These are phyloP conservation scores for Chlamydomonas incerta DNA, from an alignment of 139 green algal species.

Conservation along the genomic window DNA sequence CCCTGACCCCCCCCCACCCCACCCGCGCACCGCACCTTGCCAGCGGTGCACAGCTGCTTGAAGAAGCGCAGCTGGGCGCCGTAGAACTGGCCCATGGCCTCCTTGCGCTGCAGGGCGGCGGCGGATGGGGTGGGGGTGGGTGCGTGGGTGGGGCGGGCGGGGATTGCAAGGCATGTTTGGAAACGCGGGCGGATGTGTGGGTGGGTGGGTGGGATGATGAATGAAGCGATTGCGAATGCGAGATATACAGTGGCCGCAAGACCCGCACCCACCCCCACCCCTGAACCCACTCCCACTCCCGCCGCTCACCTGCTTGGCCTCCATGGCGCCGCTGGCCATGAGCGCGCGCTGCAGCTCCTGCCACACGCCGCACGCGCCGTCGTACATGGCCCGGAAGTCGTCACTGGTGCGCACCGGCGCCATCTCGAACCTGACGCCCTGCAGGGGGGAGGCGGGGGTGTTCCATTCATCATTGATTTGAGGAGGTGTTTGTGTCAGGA, in stretches of 20 bases:
- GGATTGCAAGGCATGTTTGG: too few relatives aligned
- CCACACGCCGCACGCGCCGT: slow-evolving; percentile 56
- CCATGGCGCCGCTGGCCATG: neutral
- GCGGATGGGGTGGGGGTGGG: too few relatives aligned
- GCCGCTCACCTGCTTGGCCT: neutral
- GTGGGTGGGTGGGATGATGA: too few relatives aligned
- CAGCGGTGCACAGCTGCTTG: slow-evolving; percentile 80
- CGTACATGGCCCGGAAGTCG: slow-evolving; percentile 58
- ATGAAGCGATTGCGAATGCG: too few relatives aligned
- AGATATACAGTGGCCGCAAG: too few relatives aligned
- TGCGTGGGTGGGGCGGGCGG: too few relatives aligned
- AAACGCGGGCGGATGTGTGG: too few relatives aligned
- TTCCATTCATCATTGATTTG: too few relatives aligned
- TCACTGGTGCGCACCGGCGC: slow-evolving; percentile 47
- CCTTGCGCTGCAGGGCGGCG: neutral
- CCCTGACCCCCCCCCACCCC: too few relatives aligned
- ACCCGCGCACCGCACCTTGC: slow-evolving; percentile 64
- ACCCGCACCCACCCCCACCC: too few relatives aligned
- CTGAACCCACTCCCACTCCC: neutral
- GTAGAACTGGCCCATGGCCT: slow-evolving; percentile 59
- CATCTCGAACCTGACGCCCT: slow-evolving; percentile 60
- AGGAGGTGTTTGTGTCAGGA: too few relatives aligned
- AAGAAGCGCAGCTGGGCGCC: slow-evolving; percentile 84
- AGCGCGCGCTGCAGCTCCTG: slow-evolving; percentile 31
- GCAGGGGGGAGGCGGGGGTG: too few relatives aligned